Evolutionary conservation across 73 alveolate genomes (phyloP), one percentile per base, ranked within the genome.

Genomic region (Paramecium octaurelia): DNA sequence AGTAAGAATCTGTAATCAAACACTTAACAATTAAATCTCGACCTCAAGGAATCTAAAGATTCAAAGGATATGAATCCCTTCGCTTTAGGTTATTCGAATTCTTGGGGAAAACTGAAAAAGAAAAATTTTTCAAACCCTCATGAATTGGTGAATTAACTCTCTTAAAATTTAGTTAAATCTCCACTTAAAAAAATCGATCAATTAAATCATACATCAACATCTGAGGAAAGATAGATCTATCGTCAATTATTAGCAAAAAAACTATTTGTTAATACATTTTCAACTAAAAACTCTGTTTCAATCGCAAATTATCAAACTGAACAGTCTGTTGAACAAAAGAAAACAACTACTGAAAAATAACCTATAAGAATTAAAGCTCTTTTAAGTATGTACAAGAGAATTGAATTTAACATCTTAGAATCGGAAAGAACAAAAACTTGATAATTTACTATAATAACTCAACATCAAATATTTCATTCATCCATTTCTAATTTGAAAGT

Each of bases 1-100:
- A 92, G 93, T 70, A 93, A 93, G 73, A 90, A 75, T 29, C 46
- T 75, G 6, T 18, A 21, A 64, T 12, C 18, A 31, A 34, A 34
- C 6, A 14, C 1, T 64, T 27, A 31, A 31, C 24, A 38, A n/a
- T 75, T 9, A 12, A 75, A 18, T 42, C 88, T 14, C 34, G 46
- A 35, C 4, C 20, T 35, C 6, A 75, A 75, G 1, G 60, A 35
- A 6, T 12, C 42, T 14, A 10, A 75, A 75, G 88, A 35, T 42
- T 27, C 50, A 11, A 23, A 64, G 2, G 38, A 12, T 35, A n/a
- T 4, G 8, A 34, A 14, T 75, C 60, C 10, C 8, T 68, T 24
- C 14, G 6, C 42, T 68, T 35, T n/a, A 75, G 59, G 34, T 1
- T 38, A 35, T 42, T 75, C 68, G 18, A 75, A 38, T 21, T 38